phyloP scores from a whole-genome alignment of 148 eudicot genomes.

The Nyssa sinensis region DNA sequence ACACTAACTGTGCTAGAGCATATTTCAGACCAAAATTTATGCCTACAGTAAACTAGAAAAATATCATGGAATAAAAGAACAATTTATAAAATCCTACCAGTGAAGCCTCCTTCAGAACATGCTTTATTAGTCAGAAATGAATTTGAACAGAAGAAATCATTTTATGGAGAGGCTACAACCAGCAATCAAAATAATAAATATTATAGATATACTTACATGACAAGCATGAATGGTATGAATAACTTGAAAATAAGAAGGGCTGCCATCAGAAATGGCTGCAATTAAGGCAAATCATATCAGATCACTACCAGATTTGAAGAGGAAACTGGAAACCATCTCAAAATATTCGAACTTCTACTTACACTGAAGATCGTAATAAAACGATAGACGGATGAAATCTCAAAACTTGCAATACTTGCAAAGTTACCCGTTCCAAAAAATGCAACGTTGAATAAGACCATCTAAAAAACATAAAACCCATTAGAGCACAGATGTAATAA shows the following conservation, averaged over 20 bases:
- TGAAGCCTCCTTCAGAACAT: not conserved
- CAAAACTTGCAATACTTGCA: constrained; percentile 97
- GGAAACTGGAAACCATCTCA: not conserved
- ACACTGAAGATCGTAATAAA: constrained; percentile 94
- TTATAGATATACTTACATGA: constrained; percentile 66
- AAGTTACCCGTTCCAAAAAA: constrained; percentile 98
- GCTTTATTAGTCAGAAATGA: not conserved
- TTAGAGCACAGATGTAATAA: not conserved
- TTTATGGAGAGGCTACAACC: not conserved
- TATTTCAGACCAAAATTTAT: not conserved
- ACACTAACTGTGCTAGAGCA: not conserved
- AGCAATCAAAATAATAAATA: not conserved
- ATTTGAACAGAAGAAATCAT: not conserved
- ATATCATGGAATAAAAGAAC: not conserved
- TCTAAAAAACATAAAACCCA: constrained; percentile 38
- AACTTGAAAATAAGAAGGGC: constrained; percentile 90
- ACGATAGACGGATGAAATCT: constrained; percentile 97
- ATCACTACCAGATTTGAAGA: constrained; percentile 8
- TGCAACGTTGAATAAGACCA: constrained; percentile 90
- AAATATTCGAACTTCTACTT: constrained; percentile 30
- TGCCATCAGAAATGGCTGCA: constrained; percentile 98
- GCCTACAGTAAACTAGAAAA: not conserved
- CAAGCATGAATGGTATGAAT: constrained; percentile 89
- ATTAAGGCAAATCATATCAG: constrained; percentile 27
- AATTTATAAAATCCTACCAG: not conserved